These are phyloP conservation scores for Eleusine indica DNA, from an alignment of 176 grass and related monocot species.

Conservation along the genomic window DNA sequence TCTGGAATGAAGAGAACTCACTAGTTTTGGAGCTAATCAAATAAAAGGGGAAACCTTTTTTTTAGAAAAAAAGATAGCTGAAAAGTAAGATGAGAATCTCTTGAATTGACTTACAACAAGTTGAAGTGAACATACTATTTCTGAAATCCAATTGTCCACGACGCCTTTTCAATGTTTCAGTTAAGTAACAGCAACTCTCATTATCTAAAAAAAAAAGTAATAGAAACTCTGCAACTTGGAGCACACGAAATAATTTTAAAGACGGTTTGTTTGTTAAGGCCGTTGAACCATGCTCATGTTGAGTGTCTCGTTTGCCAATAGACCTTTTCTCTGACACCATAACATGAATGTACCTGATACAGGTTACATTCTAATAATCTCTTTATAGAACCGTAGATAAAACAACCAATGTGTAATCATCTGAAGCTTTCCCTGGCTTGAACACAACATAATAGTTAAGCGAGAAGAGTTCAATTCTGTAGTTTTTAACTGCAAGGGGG, in stretches of 20 bases:
- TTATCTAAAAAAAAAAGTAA: background rate
- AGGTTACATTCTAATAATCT: too few relatives aligned
- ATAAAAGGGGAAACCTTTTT: background rate
- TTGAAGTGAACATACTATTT: background rate
- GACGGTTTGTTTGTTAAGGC: background rate
- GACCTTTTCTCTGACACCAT: slow-evolving; percentile 2
- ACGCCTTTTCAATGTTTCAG: background rate
- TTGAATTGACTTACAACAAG: background rate
- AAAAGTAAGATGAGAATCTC: too few relatives aligned
- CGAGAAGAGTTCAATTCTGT: background rate
- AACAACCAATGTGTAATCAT: background rate
- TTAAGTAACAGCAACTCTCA: background rate
- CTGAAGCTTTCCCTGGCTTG: slow-evolving; percentile 24
- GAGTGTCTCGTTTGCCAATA: slow-evolving; percentile 8
- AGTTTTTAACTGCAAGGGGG: slow-evolving; percentile 2
- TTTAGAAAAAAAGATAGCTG: background rate
- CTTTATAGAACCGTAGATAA: background rate
- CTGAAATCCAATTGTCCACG: background rate
- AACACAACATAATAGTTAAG: background rate
- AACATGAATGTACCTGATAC: too few relatives aligned
- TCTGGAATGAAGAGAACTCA: background rate
- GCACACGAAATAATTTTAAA: background rate
- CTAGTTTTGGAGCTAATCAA: background rate
- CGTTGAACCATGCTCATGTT: background rate
- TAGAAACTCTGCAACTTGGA: background rate